A percentile compares a stretch with the other conserved stretches of the same genome.
phyloP scores from a whole-genome alignment of 176 grass and related monocot genomes.

The Pontederia paniculata region DNA sequence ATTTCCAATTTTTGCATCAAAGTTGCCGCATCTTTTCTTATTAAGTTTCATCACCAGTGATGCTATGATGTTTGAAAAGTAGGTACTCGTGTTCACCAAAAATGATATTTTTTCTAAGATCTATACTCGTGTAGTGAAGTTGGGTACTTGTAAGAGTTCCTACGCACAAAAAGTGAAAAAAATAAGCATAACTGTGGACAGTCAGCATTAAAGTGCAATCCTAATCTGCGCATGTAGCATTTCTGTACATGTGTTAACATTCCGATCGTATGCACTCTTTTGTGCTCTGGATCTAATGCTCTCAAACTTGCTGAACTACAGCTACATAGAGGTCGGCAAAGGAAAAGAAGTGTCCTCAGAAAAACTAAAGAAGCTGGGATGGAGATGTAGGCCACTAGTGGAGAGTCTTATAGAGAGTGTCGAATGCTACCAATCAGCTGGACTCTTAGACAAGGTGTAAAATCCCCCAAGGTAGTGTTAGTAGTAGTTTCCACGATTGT shows the following conservation, averaged over 20 bases:
- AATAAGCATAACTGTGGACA: too few species aligned
- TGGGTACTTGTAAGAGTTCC: too few species aligned
- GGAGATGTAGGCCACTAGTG: constrained; percentile 29
- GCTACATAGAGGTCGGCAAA: constrained; percentile 18
- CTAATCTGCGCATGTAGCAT: background rate
- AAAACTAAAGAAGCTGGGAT: constrained; percentile 33
- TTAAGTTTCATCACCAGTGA: background rate
- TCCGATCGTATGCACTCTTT: background rate
- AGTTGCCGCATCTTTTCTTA: too few species aligned
- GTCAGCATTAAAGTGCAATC: background rate
- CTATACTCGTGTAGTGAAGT: background rate
- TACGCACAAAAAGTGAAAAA: too few species aligned
- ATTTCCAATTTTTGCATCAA: too few species aligned
- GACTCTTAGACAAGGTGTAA: constrained; percentile 19
- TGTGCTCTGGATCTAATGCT: background rate
- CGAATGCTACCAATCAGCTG: constrained; percentile 23
- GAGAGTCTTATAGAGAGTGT: constrained; percentile 32
- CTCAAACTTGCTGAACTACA: constrained; percentile 4
- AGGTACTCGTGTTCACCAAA: too few species aligned
- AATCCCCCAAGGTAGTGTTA: background rate
- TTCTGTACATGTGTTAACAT: background rate
- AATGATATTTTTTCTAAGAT: too few species aligned
- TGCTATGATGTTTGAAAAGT: too few species aligned
- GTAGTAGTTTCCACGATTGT: too few species aligned
- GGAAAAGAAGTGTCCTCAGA: background rate